Evolutionary conservation across 2,329 filamentous ascomycete genomes (phyloP).

Genomic region (Beauveria australis): DNA sequence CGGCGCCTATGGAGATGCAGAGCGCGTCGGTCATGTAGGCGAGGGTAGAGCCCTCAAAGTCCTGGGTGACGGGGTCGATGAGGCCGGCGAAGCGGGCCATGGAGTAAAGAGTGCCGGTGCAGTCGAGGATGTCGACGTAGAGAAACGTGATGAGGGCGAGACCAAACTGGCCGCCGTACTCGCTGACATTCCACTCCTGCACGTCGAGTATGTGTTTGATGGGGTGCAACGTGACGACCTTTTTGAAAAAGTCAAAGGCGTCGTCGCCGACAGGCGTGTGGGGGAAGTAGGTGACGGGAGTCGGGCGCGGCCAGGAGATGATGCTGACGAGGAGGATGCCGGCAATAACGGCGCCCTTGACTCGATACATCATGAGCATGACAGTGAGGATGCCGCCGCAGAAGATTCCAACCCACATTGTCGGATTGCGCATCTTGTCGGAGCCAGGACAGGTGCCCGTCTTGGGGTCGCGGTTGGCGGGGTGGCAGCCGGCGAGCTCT

Average conservation of each 20-base stretch:
- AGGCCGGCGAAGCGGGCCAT: constrained; percentile 80
- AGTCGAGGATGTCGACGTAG: constrained; percentile 84
- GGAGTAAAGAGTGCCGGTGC: constrained; percentile 78
- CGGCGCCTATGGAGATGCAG: constrained; percentile 67
- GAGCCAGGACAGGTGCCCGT: constrained; percentile 51
- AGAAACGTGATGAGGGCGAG: constrained; percentile 82
- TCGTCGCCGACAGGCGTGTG: constrained; percentile 60
- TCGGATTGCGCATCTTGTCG: constrained; percentile 72
- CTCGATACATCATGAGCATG: constrained; percentile 73
- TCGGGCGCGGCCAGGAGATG: constrained; percentile 78
- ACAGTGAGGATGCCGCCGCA: constrained; percentile 74
- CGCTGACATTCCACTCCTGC: constrained; percentile 64
- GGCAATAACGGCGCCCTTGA: constrained; percentile 79
- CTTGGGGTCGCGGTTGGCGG: constrained; percentile 27
- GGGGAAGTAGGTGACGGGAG: constrained; percentile 73
- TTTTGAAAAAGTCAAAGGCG: constrained; percentile 78
- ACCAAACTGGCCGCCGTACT: constrained; percentile 67
- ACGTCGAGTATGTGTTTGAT: constrained; percentile 62
- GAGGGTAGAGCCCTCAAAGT: constrained; percentile 77
- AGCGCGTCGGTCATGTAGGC: constrained; percentile 80
- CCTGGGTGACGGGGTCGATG: constrained; percentile 73
- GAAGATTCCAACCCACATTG: constrained; percentile 85
- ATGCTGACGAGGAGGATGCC: constrained; percentile 79
- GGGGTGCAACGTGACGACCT: constrained; percentile 76
- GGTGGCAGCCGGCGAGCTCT: constrained; percentile 63